phyloP scores from a whole-genome alignment of 108 stramenopile genomes.

The Cyclostephanos invisitatus region DNA sequence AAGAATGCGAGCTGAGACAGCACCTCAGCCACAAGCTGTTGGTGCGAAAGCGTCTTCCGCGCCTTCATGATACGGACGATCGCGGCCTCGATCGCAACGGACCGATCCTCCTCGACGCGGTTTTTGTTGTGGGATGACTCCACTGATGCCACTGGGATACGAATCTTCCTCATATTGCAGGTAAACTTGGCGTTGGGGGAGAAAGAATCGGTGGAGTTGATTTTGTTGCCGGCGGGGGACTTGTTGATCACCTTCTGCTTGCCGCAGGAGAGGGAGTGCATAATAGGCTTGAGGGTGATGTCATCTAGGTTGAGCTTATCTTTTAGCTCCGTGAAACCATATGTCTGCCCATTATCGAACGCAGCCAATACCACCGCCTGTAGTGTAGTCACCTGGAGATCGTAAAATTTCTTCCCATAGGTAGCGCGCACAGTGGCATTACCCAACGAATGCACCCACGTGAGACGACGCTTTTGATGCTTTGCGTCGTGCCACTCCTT shows the following conservation, averaged over 20 bases:
- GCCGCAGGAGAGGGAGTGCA: slow-evolving; percentile 98
- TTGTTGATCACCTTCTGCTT: slow-evolving; percentile 96
- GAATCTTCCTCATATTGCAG: slow-evolving; percentile 92
- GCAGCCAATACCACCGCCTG: slow-evolving; percentile 92
- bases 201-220: slow-evolving; percentile 90
- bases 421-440: slow-evolving; percentile 89
- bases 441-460: slow-evolving; percentile 93
- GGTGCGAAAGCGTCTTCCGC: slow-evolving; percentile 96
- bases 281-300: slow-evolving; percentile 89
- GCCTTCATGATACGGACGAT: slow-evolving; percentile 99
- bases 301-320: slow-evolving; percentile 86
- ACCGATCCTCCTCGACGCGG: slow-evolving; percentile 96
- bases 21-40: slow-evolving; percentile 96
- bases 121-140: slow-evolving; percentile 96
- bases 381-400: slow-evolving; percentile 94
- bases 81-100: slow-evolving; percentile 97
- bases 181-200: slow-evolving; percentile 87
- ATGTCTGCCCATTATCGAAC: slow-evolving; percentile 76
- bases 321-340: slow-evolving; percentile 70
- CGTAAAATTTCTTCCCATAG: slow-evolving; percentile 95
- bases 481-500: slow-evolving; percentile 90
- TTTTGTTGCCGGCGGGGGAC: slow-evolving; percentile 84
- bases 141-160: slow-evolving; percentile 98
- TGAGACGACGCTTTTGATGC: slow-evolving; percentile 88
- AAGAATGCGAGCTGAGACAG: slow-evolving; percentile 96